A percentile compares a stretch with the other conserved stretches of the same genome.
Evolutionary conservation across 2,329 filamentous ascomycete species (phyloP).

Genomic region (Cryphonectria naterciae): DNA sequence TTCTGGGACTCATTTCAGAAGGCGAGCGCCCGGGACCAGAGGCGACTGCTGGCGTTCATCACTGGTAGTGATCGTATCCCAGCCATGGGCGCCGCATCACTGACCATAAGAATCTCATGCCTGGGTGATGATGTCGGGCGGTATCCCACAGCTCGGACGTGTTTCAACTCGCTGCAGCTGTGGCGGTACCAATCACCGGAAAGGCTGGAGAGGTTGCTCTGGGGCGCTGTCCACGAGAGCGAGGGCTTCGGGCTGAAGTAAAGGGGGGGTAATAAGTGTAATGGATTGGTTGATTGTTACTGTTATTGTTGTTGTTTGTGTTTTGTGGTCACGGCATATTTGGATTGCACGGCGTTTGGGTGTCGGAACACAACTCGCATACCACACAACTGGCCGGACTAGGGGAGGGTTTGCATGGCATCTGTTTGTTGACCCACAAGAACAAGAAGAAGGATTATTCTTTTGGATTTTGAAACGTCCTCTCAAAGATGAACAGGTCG

Average conservation of each 20-base stretch:
- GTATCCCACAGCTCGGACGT: conserved; percentile 86
- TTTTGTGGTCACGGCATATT: conserved; percentile 8
- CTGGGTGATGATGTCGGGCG: conserved; percentile 74
- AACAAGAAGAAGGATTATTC: background rate
- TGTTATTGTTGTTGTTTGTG: background rate
- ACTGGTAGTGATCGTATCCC: conserved; percentile 91
- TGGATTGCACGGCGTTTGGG: conserved; percentile 14
- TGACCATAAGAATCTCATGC: conserved; percentile 76
- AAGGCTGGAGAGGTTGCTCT: conserved; percentile 72
- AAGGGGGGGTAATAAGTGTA: conserved; percentile 27
- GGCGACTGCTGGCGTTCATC: conserved; percentile 81
- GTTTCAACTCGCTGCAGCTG: conserved; percentile 83
- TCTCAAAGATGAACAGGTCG: background rate
- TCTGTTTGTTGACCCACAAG: conserved; percentile 1
- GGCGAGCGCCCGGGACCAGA: conserved; percentile 69
- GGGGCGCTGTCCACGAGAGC: conserved; percentile 86
- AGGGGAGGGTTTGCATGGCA: background rate
- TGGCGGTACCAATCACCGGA: conserved; percentile 71
- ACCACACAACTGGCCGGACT: background rate
- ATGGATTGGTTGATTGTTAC: background rate
- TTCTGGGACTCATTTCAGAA: conserved; percentile 84
- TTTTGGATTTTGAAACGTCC: background rate
- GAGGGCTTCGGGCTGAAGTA: conserved; percentile 90
- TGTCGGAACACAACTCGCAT: conserved; percentile 8
- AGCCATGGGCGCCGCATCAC: conserved; percentile 79